Evolutionary conservation across 345 rosid species (phyloP).

Genomic region (Sisymbrium altissimum): DNA sequence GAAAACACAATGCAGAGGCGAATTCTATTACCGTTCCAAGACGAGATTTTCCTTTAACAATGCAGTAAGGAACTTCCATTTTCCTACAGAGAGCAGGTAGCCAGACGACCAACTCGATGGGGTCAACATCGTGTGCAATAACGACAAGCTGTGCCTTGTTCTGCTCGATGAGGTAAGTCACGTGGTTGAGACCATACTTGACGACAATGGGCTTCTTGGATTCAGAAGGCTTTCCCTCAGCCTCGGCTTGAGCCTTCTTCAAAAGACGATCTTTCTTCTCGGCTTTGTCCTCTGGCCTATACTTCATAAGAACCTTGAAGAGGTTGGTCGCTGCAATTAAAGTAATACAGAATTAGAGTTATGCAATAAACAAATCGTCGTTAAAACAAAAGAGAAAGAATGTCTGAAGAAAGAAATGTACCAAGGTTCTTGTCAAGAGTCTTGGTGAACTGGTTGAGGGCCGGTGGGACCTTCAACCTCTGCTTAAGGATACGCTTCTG

Average conservation of each 20-base stretch:
- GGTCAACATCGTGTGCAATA: constrained; percentile 85
- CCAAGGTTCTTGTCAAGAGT: constrained; percentile 85
- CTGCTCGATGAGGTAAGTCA: constrained; percentile 75
- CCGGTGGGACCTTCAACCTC: constrained; percentile 85
- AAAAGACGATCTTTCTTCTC: constrained; percentile 64
- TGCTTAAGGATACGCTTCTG: constrained; percentile 75
- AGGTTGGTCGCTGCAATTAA: constrained; percentile 50
- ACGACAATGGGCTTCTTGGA: constrained; percentile 69
- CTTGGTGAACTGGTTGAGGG: constrained; percentile 85
- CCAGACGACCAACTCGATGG: constrained; percentile 81
- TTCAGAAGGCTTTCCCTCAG: constrained; percentile 59
- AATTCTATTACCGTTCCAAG: constrained; percentile 52
- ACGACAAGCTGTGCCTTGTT: constrained; percentile 74
- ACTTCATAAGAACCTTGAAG: constrained; percentile 59
- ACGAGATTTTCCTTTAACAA: constrained; percentile 75
- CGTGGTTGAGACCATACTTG: constrained; percentile 70
- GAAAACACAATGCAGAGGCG: neutral
- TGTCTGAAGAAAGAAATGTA: neutral
- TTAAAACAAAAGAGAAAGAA: neutral
- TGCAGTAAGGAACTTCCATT: constrained; percentile 85
- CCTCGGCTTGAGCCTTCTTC: constrained; percentile 59
- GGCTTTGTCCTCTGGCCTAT: constrained; percentile 70
- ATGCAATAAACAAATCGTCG: neutral
- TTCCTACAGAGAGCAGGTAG: constrained; percentile 75
- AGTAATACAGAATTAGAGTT: neutral